Evolutionary conservation across 2,329 filamentous ascomycete species (phyloP).

Genomic region (Graphilbum ipis-grandicollis): DNA sequence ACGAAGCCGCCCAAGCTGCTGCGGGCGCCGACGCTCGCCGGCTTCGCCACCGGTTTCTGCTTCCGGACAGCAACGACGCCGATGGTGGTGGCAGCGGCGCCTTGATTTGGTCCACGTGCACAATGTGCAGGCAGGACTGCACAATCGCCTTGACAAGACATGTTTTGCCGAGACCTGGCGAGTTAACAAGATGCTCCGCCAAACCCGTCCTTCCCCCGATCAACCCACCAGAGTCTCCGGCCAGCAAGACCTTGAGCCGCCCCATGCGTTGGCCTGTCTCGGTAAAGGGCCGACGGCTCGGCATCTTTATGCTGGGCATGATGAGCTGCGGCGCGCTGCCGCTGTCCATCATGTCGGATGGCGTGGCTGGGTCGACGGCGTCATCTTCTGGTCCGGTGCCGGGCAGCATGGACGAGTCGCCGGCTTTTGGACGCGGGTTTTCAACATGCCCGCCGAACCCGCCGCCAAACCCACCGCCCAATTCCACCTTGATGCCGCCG

Average conservation of each 20-base stretch:
- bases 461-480: background rate
- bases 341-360: constrained; percentile 24
- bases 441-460: background rate
- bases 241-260: constrained; percentile 73
- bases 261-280: constrained; percentile 70
- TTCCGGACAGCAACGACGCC: no score
- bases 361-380: background rate
- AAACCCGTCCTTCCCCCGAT: no score
- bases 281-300: constrained; percentile 76
- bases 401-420: no score
- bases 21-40: constrained; percentile 6
- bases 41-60: constrained; percentile 5
- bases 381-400: no score
- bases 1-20: no score
- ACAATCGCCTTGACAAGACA: constrained; percentile 79
- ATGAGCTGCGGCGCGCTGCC: constrained; percentile 60
- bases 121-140: constrained; percentile 76
- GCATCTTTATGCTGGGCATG: constrained; percentile 92
- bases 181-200: background rate
- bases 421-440: no score
- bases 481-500: background rate
- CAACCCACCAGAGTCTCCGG: constrained; percentile 53
- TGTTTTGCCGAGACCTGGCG: constrained; percentile 65
- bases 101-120: constrained; percentile 63
- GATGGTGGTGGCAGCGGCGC: constrained; percentile 2